phyloP scores from a whole-genome alignment of 768 basidiomycete genomes.

The Cystobasidium ongulense region DNA sequence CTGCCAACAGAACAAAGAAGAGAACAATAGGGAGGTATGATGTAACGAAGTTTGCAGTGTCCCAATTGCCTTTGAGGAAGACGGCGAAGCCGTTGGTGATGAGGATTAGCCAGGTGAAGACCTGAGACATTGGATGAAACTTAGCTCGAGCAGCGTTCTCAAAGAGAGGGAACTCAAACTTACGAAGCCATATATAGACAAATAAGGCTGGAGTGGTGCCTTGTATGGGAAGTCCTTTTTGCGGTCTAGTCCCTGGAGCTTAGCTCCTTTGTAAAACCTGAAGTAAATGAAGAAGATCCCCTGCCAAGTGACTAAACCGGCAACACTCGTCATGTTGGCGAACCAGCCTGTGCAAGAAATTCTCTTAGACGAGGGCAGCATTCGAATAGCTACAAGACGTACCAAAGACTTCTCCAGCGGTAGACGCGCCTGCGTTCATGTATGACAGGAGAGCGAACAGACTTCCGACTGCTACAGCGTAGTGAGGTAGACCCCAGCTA shows the following conservation, averaged over 20 bases:
- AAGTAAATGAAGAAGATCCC: conserved; percentile 32
- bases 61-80: conserved; percentile 55
- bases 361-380: conserved; percentile 38
- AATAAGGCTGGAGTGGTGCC: conserved; percentile 51
- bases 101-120: conserved; percentile 32
- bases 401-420: conserved; percentile 42
- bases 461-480: conserved; percentile 43
- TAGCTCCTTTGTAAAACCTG: conserved; percentile 15
- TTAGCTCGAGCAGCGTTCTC: no score
- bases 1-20: conserved; percentile 68
- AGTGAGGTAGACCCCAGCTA: conserved; percentile 44
- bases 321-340: conserved; percentile 52
- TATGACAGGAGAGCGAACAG: conserved; percentile 45
- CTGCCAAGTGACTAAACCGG: conserved; percentile 31
- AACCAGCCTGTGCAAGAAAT: background rate
- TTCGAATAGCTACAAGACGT: conserved; percentile 39
- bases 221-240: conserved; percentile 45
- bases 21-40: conserved; percentile 63
- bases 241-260: conserved; percentile 50
- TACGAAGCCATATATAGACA: conserved; percentile 61
- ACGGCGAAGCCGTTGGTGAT: conserved; percentile 45
- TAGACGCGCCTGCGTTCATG: conserved; percentile 41
- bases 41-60: conserved; percentile 64
- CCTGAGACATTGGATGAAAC: background rate
- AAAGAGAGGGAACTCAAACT: background rate